phyloP scores from a whole-genome alignment of 2,329 filamentous ascomycete species.

The Nemania abortiva region DNA sequence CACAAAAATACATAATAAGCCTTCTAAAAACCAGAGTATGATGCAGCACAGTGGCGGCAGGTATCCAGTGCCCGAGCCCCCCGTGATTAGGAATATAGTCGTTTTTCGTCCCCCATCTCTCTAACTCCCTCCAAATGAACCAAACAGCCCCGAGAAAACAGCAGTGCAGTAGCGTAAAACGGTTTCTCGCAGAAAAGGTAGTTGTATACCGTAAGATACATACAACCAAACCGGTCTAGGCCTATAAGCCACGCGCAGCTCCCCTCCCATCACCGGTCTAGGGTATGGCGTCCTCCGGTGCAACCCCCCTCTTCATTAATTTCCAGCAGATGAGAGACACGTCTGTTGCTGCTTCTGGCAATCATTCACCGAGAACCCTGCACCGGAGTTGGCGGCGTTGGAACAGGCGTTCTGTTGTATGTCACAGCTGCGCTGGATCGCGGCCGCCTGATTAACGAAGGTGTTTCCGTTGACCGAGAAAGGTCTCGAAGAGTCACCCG shows the following conservation, averaged over 20 bases:
- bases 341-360: slow-evolving; percentile 64
- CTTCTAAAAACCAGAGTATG: slow-evolving; percentile 31
- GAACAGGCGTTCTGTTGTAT: slow-evolving; percentile 73
- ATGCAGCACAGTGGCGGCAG: slow-evolving; percentile 30
- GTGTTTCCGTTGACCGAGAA: slow-evolving; percentile 68
- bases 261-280: slow-evolving; percentile 20
- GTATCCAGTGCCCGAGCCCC: slow-evolving; percentile 33
- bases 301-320: slow-evolving; percentile 9
- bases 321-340: slow-evolving; percentile 39
- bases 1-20: slow-evolving; percentile 36
- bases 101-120: slow-evolving; percentile 18
- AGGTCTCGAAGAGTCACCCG: slow-evolving; percentile 57
- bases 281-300: slow-evolving; percentile 10
- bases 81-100: slow-evolving; percentile 37
- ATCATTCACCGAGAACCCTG: slow-evolving; percentile 59
- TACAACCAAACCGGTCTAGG: slow-evolving; percentile 10
- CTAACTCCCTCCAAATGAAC: slow-evolving; percentile 20
- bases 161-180: slow-evolving; percentile 9
- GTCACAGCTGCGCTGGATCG: slow-evolving; percentile 71
- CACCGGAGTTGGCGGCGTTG: slow-evolving; percentile 66
- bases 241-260: not conserved
- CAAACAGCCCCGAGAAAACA: slow-evolving; percentile 24
- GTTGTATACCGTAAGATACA: slow-evolving; percentile 21
- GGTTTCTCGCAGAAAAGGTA: not conserved
- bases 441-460: slow-evolving; percentile 68